phyloP scores from a whole-genome alignment of 139 green algal genomes.

The Mesotaenium endlicherianum region DNA sequence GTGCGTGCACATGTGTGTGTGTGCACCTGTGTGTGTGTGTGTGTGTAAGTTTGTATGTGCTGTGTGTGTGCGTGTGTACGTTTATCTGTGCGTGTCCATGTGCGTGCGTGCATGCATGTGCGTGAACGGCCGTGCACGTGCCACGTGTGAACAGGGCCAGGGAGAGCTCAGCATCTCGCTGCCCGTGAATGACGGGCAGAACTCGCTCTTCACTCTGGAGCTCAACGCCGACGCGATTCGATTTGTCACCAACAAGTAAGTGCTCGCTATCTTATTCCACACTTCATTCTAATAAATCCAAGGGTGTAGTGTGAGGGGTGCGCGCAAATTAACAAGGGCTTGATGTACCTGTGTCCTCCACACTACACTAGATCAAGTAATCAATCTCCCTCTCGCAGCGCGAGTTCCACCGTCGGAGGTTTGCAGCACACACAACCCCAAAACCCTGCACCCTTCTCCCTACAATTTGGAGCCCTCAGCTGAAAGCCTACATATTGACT shows the following conservation, averaged over 20 bases:
- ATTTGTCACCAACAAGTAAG: slow-evolving; percentile 17
- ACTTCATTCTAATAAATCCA: no score
- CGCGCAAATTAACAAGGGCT: not conserved
- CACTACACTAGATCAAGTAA: not conserved
- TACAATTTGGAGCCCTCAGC: no score
- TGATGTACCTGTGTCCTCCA: not conserved
- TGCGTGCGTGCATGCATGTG: not conserved
- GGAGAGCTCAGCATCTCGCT: slow-evolving; percentile 4
- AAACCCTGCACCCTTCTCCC: no score
- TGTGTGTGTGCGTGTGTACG: not conserved
- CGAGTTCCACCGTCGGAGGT: not conserved
- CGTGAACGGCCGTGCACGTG: not conserved
- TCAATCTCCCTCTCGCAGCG: not conserved
- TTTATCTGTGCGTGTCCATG: not conserved
- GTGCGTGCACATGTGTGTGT: not conserved
- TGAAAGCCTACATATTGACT: no score
- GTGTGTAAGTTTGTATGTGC: not conserved
- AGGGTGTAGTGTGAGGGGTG: no score
- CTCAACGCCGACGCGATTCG: slow-evolving; percentile 36
- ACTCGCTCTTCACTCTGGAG: slow-evolving; percentile 39
- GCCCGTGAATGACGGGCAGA: slow-evolving; percentile 17
- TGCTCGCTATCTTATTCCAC: no score
- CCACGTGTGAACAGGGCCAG: not conserved
- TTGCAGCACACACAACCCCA: no score
- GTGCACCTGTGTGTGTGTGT: not conserved